A percentile compares a stretch with the other conserved stretches of the same genome.
Conservation (phyloP, 192 early-diverging fungal species). For the Chytriomyces confervae region DNA sequence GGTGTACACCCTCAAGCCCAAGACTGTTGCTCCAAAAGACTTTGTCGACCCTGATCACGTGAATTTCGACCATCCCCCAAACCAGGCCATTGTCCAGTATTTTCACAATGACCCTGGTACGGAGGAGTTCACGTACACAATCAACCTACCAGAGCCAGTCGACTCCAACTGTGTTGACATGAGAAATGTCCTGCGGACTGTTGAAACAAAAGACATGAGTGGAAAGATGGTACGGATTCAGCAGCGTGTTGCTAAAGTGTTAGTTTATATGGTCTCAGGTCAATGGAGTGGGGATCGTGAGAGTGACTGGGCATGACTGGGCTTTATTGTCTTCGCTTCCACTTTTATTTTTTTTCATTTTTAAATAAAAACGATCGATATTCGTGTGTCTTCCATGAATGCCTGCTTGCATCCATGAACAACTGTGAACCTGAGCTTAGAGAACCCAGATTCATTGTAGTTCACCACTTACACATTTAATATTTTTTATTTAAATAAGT, state of each 20-base stretch:
- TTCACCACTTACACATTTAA: no score
- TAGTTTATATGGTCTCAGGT: no score
- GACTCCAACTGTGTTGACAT: slow-evolving; percentile 5
- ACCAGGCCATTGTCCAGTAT: neutral
- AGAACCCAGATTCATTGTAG: no score
- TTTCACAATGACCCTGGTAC: no score
- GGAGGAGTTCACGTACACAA: neutral
- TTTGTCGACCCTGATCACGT: neutral
- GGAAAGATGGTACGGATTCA: neutral
- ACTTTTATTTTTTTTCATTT: no score
- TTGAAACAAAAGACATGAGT: neutral
- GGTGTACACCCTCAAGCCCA: neutral
- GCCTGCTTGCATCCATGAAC: no score
- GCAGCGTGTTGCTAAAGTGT: neutral
- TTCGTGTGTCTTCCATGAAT: no score
- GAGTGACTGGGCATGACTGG: neutral
- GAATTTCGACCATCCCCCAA: neutral
- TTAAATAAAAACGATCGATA: no score
- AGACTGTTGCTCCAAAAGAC: neutral
- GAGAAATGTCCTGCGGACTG: neutral
- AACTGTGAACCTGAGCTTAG: no score
- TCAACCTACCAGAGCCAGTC: neutral
- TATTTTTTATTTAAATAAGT: no score
- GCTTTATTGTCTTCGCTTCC: no score
- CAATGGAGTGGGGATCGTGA: neutral